Evolutionary conservation across 2,329 filamentous ascomycete species (phyloP), one percentile per base, ranked within the genome.

Genomic region (Exophiala sp.): DNA sequence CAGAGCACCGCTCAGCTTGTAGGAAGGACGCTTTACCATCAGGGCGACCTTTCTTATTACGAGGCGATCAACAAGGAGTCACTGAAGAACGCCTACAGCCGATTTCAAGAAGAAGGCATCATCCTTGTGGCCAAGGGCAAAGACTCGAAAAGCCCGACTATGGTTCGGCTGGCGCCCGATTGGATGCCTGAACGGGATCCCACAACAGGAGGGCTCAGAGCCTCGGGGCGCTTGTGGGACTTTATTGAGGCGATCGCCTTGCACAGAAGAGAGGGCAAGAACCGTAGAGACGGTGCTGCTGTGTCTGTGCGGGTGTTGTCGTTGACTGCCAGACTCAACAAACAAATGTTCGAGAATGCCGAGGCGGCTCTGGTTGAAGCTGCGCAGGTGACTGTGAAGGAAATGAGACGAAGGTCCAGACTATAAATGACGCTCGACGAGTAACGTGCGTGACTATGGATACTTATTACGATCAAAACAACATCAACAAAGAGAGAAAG

Each of bases 1-100:
- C 87, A 96, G 59, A 82, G 88, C 62, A 85, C 79, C 59, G 87
- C 90, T 0, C 89, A 95, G 62, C 64, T 93, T 49, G 80, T 96
- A 23, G 93, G 93, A 47, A 97, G 98, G 70, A 97, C 93, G 0
- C 77, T 98, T 1, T 98, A 96, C 64, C 91, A 98, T 65, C 91
- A 98, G 71, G 93, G 93, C 48, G 93, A 98, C 63, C 79, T 98
- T 8, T 90, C 85, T 23, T 98, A 98, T 70, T 97, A 22, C 23
- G 42, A 45, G 42, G 30, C 42, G 11, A 35, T 45, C 42, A 37
- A 45, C 29, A 45, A 45, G 16, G 42, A 45, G 30, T 29, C 42
- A 3, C 19, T 45, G 14, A 95, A 93, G 64, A 98, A 98, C 67
- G 85, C 90, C 0, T 96, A 91, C 68, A 77, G 81, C 30, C 81